A percentile compares a stretch with the other conserved stretches of the same genome.
These are phyloP conservation scores for Cornus suecica DNA, from an alignment of 148 eudicot species.

Conservation along the genomic window DNA sequence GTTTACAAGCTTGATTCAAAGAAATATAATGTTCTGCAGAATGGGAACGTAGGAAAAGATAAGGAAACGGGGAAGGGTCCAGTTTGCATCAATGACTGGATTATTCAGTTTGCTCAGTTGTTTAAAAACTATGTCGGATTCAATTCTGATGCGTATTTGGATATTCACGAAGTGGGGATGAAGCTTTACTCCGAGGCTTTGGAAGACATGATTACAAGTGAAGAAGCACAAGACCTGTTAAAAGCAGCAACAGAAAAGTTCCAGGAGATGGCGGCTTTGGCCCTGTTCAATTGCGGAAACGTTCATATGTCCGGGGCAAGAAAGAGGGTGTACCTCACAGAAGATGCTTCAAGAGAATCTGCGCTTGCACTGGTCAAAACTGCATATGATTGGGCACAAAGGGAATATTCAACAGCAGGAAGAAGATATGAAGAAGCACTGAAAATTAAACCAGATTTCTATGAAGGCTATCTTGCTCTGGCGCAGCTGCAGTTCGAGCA, in stretches of 20 bases:
- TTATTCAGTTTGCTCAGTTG: constrained; percentile 76
- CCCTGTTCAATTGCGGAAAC: constrained; percentile 93
- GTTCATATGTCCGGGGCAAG: constrained; percentile 93
- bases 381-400: constrained; percentile 81
- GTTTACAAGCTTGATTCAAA: constrained; percentile 11
- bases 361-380: constrained; percentile 42
- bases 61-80: constrained; percentile 26
- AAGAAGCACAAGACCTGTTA: constrained; percentile 77
- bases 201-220: constrained; percentile 84
- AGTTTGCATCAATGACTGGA: constrained; percentile 74
- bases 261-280: constrained; percentile 91
- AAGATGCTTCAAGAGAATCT: constrained; percentile 52
- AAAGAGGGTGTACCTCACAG: constrained; percentile 52
- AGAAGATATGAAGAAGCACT: constrained; percentile 74
- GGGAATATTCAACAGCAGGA: constrained; percentile 71
- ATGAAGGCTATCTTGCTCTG: constrained; percentile 71
- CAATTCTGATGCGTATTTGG: constrained; percentile 70
- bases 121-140: constrained; percentile 91
- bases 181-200: constrained; percentile 87
- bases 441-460: constrained; percentile 77
- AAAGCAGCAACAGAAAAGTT: constrained; percentile 70
- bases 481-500: constrained; percentile 89
- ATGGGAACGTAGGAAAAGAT: constrained; percentile 20
- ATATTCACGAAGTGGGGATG: constrained; percentile 82
- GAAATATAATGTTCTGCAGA: constrained; percentile 15